These are phyloP conservation scores for Coccinonectria pachysandricola DNA, from an alignment of 2,329 filamentous ascomycete genomes.

Conservation along the genomic window DNA sequence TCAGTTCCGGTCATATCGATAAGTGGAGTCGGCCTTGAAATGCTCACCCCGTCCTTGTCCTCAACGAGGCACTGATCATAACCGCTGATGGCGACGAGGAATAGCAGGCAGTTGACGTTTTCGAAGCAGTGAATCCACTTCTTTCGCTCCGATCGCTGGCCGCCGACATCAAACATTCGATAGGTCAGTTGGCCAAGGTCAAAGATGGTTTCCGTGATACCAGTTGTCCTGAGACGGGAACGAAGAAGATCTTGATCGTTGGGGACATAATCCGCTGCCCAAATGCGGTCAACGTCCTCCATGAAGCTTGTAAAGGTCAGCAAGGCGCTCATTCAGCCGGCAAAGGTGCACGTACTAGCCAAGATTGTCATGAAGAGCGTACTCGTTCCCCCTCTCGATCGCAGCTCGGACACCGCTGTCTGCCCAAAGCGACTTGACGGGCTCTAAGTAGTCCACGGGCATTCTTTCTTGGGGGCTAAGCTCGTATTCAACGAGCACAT, in stretches of 20 bases:
- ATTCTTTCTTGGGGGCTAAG: slow-evolving; percentile 74
- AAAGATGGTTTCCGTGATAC: slow-evolving; percentile 92
- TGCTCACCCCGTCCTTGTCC: slow-evolving; percentile 83
- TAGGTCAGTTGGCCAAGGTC: slow-evolving; percentile 87
- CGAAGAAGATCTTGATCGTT: slow-evolving; percentile 91
- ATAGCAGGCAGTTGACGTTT: slow-evolving; percentile 83
- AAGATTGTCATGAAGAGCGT: slow-evolving; percentile 90
- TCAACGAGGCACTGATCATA: slow-evolving; percentile 96
- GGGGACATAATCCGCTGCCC: slow-evolving; percentile 69
- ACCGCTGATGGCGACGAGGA: slow-evolving; percentile 89
- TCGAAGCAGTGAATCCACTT: slow-evolving; percentile 98
- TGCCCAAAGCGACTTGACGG: slow-evolving; percentile 75
- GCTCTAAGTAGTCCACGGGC: slow-evolving; percentile 65
- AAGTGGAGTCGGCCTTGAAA: too few relatives aligned
- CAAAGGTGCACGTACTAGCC: slow-evolving; percentile 58
- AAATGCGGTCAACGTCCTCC: slow-evolving; percentile 63
- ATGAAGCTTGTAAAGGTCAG: slow-evolving; percentile 60
- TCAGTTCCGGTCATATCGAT: slow-evolving; percentile 9
- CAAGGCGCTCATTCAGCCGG: slow-evolving; percentile 8
- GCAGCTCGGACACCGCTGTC: slow-evolving; percentile 76
- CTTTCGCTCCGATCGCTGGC: slow-evolving; percentile 85
- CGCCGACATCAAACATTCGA: slow-evolving; percentile 93
- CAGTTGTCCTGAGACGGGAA: slow-evolving; percentile 81
- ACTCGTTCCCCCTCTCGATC: slow-evolving; percentile 92
- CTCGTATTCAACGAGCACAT: slow-evolving; percentile 71